Evolutionary conservation across 768 basidiomycete genomes (phyloP).

Genomic region (Clitopilus passeckerianus): DNA sequence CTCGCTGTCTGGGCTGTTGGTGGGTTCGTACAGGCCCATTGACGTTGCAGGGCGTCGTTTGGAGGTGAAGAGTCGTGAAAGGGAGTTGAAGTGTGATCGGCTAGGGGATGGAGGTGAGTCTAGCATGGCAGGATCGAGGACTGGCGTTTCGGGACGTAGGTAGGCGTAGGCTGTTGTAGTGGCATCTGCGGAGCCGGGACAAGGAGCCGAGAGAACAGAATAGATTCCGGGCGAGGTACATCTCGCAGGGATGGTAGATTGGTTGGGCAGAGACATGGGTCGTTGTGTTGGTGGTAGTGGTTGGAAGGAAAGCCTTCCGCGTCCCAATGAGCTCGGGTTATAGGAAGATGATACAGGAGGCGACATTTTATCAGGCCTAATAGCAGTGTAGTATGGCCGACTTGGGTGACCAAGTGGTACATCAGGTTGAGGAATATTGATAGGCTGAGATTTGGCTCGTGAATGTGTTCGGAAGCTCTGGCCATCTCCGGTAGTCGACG

Average conservation of each 20-base stretch:
- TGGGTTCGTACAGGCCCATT: not conserved
- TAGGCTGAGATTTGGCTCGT: slow-evolving; percentile 18
- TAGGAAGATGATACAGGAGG: not conserved
- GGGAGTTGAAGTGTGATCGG: not conserved
- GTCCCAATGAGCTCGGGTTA: not conserved
- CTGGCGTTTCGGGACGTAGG: not conserved
- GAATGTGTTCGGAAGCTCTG: slow-evolving; percentile 6
- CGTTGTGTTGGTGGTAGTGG: slow-evolving; percentile 5
- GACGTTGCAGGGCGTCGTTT: not conserved
- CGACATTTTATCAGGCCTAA: slow-evolving; percentile 26
- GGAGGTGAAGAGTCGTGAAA: not conserved
- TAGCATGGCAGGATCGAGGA: not conserved
- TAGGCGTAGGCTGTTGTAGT: not conserved
- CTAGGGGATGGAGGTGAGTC: not conserved
- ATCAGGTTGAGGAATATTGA: slow-evolving; percentile 7
- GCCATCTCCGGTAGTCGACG: not conserved
- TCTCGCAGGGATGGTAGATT: not conserved
- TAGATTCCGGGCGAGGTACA: slow-evolving; percentile 10
- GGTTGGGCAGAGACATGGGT: not conserved
- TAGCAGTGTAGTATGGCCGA: slow-evolving; percentile 51
- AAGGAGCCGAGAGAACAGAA: slow-evolving; percentile 12
- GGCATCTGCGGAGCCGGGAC: slow-evolving; percentile 1
- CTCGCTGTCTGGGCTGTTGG: slow-evolving; percentile 8
- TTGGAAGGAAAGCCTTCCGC: slow-evolving; percentile 9
- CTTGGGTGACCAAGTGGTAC: slow-evolving; percentile 46